Evolutionary conservation across 257 asterid genomes (phyloP).

Genomic region (Solanum chiquidenum): DNA sequence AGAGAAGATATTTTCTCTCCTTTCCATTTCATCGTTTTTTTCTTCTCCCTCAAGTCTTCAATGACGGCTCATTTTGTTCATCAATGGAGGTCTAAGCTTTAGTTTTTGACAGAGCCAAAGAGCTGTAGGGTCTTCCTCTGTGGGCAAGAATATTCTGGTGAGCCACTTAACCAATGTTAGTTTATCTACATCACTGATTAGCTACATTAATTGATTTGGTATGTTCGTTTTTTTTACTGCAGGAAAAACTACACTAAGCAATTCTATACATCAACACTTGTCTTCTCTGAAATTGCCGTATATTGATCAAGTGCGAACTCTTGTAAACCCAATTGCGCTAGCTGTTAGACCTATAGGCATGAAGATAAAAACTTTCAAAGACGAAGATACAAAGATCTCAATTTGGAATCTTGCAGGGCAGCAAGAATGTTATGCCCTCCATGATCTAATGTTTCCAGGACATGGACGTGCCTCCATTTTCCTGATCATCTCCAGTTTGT

Average conservation of each 20-base stretch:
- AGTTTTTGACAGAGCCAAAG: no score
- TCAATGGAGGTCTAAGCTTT: no score
- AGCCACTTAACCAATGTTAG: neutral
- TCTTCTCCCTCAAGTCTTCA: no score
- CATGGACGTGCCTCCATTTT: slow-evolving; percentile 64
- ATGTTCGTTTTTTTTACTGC: neutral
- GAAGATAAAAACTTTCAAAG: slow-evolving; percentile 47
- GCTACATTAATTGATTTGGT: neutral
- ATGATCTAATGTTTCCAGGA: slow-evolving; percentile 81
- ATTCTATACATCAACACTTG: slow-evolving; percentile 44
- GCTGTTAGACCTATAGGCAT: slow-evolving; percentile 49
- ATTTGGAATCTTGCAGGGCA: slow-evolving; percentile 80
- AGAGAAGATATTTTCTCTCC: no score
- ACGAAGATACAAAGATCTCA: slow-evolving; percentile 61
- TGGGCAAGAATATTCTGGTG: slow-evolving; percentile 73
- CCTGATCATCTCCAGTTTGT: slow-evolving; percentile 52
- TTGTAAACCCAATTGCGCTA: slow-evolving; percentile 76
- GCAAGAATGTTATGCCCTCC: slow-evolving; percentile 53
- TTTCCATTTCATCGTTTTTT: no score
- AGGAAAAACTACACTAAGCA: slow-evolving; percentile 58
- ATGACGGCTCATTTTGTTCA: no score
- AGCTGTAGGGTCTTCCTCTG: slow-evolving; percentile 59
- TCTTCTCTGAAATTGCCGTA: slow-evolving; percentile 51
- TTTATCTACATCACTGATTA: neutral
- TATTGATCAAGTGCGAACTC: slow-evolving; percentile 49